Conservation (phyloP, 2,329 filamentous ascomycete species). For the Ceratocystis cubensis region DNA sequence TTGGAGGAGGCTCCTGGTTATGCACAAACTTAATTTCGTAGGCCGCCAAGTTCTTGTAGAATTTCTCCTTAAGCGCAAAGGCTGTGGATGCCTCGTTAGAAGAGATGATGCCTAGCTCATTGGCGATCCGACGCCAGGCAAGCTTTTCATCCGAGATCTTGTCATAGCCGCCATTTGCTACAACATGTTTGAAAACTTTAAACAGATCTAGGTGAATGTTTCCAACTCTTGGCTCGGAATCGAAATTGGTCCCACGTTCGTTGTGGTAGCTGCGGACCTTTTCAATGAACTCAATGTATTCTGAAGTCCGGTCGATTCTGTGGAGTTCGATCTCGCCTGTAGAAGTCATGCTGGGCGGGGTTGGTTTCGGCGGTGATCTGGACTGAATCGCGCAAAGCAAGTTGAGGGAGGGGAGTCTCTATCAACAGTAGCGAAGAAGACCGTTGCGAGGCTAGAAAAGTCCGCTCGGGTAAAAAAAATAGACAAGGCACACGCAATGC, state of each 20-base stretch:
- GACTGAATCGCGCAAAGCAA: background rate
- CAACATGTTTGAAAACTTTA: conserved; percentile 66
- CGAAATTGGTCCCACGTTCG: conserved; percentile 65
- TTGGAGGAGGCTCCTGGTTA: conserved; percentile 69
- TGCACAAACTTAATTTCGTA: conserved; percentile 74
- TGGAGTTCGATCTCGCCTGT: conserved; percentile 31
- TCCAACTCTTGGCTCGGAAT: conserved; percentile 70
- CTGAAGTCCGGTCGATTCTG: conserved; percentile 47
- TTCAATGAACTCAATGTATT: conserved; percentile 68
- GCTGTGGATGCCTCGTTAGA: conserved; percentile 70
- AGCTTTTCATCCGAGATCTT: conserved; percentile 72
- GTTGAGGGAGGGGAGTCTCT: background rate
- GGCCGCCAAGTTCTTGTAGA: conserved; percentile 79
- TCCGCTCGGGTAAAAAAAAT: background rate
- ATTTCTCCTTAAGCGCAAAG: conserved; percentile 74
- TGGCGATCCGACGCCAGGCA: conserved; percentile 68
- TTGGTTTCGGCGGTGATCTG: background rate
- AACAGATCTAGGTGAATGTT: conserved; percentile 62
- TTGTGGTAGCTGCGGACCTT: conserved; percentile 62
- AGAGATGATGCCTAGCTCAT: conserved; percentile 61
- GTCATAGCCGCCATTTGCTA: conserved; percentile 72
- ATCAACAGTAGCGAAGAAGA: background rate
- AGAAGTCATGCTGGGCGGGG: conserved; percentile 27
- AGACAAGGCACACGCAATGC: background rate
- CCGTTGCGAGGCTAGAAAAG: background rate